Base-by-base conservation (phyloP, 2,329 filamentous ascomycete genomes). In the Trichoderma atroviride region DNA sequence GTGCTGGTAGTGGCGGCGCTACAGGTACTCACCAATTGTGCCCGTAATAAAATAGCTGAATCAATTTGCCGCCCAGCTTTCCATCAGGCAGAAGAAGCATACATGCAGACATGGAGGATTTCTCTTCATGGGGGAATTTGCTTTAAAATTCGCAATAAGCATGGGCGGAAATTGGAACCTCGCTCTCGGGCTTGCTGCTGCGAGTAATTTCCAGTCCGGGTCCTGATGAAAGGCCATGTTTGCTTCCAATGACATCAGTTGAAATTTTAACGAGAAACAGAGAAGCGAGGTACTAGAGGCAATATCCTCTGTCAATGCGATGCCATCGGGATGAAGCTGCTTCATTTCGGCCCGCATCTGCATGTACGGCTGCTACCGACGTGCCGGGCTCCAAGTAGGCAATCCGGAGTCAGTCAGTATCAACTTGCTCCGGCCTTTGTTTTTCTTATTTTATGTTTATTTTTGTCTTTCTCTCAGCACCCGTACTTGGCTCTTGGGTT, bases 311-410 rank as follows among this genome's bases (percentile, higher is more conserved):
- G 29, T 27, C 24, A 31, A 31, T 31, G 29, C 29, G 29, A 31
- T 31, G 29, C n/a, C 52, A 43, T 43, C 40, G 40, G 40, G 16
- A n/a, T 43, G 16, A 29, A 16, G 52, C 40, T 40, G 31, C 16
- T 43, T 40, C n/a, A 57, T 57, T 50, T 65, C 37, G 52, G 62
- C 62, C 62, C 53, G 62, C 62, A 65, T 65, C 62, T 65, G 53
- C 62, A 57, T 57, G 53, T 37, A 56, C 62, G 50, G 61, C 61
- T 64, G 61, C 61, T 56, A 56, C 61, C 61, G 61, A 64, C 50
- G 43, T 43, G 24, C 50, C 40, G 61, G 61, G 61, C 61, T 64
- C 61, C 61, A 64, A n/a, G 53, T 5, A 31, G 24, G 52, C 10
- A 16, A 3, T 19, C 22, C 22, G 27, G 52, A n/a, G 27, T 56